These are phyloP conservation scores for Tetrahymena elliotti DNA, from an alignment of 73 alveolate species.

Conservation along the genomic window DNA sequence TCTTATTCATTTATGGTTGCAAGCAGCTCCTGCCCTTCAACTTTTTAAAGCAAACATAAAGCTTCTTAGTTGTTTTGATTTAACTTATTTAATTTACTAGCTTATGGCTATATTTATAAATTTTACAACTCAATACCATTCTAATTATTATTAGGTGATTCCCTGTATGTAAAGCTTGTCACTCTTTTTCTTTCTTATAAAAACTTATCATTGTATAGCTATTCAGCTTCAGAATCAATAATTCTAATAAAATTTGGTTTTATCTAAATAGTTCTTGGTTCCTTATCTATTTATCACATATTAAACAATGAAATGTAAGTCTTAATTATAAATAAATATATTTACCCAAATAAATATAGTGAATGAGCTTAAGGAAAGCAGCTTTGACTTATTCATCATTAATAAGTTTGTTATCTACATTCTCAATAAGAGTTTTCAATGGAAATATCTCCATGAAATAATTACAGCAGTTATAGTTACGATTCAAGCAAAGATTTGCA, in stretches of 20 bases:
- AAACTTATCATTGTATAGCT: background rate
- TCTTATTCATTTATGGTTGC: background rate
- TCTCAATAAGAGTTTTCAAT: background rate
- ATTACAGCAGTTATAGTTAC: background rate
- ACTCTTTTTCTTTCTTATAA: background rate
- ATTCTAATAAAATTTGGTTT: background rate
- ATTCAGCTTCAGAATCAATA: background rate
- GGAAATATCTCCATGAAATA: background rate
- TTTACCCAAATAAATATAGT: background rate
- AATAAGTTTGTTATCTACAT: background rate
- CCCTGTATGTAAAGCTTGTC: background rate
- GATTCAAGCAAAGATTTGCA: background rate
- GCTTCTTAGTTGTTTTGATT: background rate
- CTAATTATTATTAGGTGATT: background rate
- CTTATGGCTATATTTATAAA: background rate
- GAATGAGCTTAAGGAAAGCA: background rate
- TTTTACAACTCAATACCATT: background rate
- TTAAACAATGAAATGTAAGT: no score
- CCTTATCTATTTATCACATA: background rate
- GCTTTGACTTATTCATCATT: background rate
- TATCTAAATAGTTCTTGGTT: background rate
- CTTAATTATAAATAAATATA: no score
- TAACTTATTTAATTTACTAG: background rate
- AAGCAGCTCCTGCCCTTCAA: background rate
- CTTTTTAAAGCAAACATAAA: background rate